Conservation (phyloP, 345 rosid species). For the Eucalyptus pumila region DNA sequence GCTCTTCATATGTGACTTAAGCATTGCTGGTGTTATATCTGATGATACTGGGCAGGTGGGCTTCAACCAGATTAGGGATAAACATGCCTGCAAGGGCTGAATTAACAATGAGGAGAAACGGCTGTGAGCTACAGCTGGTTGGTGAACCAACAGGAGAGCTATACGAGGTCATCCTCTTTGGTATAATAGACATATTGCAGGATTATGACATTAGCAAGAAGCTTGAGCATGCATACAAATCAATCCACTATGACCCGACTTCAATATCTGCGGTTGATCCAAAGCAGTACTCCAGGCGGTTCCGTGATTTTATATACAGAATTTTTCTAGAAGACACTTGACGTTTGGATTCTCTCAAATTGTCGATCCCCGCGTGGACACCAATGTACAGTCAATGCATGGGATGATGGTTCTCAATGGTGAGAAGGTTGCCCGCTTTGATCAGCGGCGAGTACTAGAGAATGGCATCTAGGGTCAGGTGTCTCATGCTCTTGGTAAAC, state of each 20-base stretch:
- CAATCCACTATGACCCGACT: conserved; percentile 91
- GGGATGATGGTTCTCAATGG: neutral
- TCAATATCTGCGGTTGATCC: conserved; percentile 99
- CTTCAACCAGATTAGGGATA: conserved; percentile 41
- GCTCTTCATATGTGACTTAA: neutral
- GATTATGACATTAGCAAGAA: conserved; percentile 99
- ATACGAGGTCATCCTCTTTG: conserved; percentile 68
- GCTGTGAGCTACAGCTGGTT: conserved; percentile 54
- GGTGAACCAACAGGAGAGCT: conserved; percentile 87
- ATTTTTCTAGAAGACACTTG: conserved; percentile 63
- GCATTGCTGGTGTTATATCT: neutral
- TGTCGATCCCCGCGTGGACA: conserved; percentile 1
- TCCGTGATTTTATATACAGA: conserved; percentile 79
- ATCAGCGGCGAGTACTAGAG: neutral
- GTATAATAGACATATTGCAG: conserved; percentile 91
- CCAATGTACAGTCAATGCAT: conserved; percentile 2
- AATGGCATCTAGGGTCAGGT: neutral
- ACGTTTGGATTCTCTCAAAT: neutral
- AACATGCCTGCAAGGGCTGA: conserved; percentile 77
- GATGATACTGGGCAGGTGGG: conserved; percentile 32
- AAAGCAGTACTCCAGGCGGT: conserved; percentile 81
- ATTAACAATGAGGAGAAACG: conserved; percentile 57
- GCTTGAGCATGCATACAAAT: conserved; percentile 97
- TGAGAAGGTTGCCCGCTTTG: neutral
- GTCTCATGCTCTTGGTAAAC: neutral